Evolutionary conservation across 108 stramenopile genomes (phyloP).

Genomic region (Nannochloropsis oceanica): DNA sequence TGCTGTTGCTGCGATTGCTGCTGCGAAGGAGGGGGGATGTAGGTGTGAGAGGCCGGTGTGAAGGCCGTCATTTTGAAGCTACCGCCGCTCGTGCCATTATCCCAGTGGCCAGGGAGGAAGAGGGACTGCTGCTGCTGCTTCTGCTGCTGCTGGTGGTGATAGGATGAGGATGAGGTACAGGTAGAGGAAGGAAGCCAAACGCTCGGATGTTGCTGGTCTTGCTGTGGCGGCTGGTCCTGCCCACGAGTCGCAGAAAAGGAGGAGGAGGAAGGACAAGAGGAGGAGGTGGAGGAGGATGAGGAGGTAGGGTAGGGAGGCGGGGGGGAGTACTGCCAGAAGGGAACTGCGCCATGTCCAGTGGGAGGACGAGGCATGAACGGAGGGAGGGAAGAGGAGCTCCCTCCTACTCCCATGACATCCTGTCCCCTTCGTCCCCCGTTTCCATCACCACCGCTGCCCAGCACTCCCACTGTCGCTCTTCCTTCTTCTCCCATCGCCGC

Average conservation of each 20-base stretch:
- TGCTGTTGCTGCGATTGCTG: neutral
- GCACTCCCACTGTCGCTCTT: neutral
- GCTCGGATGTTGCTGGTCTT: neutral
- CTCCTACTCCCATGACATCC: neutral
- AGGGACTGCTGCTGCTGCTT: neutral
- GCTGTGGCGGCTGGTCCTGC: too few species aligned
- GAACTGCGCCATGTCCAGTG: neutral
- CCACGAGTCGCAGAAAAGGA: too few species aligned
- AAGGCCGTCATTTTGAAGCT: too few species aligned
- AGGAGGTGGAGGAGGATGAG: neutral
- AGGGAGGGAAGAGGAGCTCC: too few species aligned
- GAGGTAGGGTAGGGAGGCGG: neutral
- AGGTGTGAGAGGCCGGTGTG: too few species aligned
- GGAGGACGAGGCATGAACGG: neutral
- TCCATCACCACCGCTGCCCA: neutral
- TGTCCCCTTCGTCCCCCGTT: neutral
- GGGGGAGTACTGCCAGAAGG: neutral
- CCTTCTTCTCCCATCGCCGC: too few species aligned
- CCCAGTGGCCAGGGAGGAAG: too few species aligned
- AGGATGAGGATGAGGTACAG: neutral
- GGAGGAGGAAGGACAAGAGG: too few species aligned
- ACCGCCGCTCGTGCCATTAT: too few species aligned
- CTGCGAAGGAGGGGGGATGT: too few species aligned
- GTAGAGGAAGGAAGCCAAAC: neutral
- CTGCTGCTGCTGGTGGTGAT: neutral